Conservation (phyloP, 768 basidiomycete species). For the Suillus lakei region DNA sequence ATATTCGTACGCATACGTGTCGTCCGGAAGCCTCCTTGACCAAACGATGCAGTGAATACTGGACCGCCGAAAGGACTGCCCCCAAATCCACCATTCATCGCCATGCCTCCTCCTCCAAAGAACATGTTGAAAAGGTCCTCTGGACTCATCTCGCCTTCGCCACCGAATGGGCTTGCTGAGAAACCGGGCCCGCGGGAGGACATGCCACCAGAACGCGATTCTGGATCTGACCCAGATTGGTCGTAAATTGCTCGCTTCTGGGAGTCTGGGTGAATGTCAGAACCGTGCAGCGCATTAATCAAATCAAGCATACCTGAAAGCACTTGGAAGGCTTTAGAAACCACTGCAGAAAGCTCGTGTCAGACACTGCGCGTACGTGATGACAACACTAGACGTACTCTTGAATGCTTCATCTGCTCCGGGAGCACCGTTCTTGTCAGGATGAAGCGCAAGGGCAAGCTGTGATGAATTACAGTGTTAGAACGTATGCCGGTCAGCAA, state of each 20-base stretch:
- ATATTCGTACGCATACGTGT: slow-evolving; percentile 56
- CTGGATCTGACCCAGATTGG: slow-evolving; percentile 85
- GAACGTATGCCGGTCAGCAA: slow-evolving; percentile 2
- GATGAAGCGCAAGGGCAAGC: slow-evolving; percentile 89
- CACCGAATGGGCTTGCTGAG: slow-evolving; percentile 52
- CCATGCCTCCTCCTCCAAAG: slow-evolving; percentile 77
- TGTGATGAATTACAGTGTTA: slow-evolving; percentile 33
- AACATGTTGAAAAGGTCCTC: slow-evolving; percentile 99
- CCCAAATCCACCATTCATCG: slow-evolving; percentile 51
- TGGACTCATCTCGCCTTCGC: slow-evolving; percentile 86
- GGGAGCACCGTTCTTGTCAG: slow-evolving; percentile 96
- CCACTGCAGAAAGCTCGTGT: slow-evolving; percentile 60
- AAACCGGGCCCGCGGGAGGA: slow-evolving; percentile 58
- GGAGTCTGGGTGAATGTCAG: slow-evolving; percentile 54
- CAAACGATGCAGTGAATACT: slow-evolving; percentile 83
- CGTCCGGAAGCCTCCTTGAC: slow-evolving; percentile 81
- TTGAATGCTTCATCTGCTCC: slow-evolving; percentile 99
- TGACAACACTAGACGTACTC: slow-evolving; percentile 53
- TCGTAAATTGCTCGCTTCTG: slow-evolving; percentile 91
- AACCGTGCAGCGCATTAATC: neutral
- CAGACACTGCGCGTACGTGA: slow-evolving; percentile 2
- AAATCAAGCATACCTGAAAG: slow-evolving; percentile 62
- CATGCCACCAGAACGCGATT: slow-evolving; percentile 78
- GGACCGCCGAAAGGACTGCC: slow-evolving; percentile 49
- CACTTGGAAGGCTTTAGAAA: slow-evolving; percentile 96